Evolutionary conservation across 495 filamentous ascomycete species (phyloP), one percentile per base, ranked within the genome.

Genomic region (Zalerion maritima): DNA sequence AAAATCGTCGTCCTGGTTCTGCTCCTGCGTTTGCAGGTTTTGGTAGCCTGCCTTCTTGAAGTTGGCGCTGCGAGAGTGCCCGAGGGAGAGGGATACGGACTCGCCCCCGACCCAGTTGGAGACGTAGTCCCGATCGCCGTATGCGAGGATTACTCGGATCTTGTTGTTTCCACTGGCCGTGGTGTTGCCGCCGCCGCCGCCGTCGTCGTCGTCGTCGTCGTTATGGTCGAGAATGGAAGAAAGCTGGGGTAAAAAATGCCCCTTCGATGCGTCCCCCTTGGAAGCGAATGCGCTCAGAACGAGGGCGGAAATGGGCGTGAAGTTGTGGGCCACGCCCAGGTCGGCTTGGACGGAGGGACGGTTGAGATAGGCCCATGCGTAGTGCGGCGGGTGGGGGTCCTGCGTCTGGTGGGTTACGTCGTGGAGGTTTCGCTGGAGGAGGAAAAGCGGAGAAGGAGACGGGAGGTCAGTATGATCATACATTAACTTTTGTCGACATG

Each of bases 81-180:
- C 64, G 20, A 78, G 35, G 6, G 62, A 62, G 2, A 77, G 50
- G 23, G 62, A 67, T 30, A 75, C 59, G 8, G 69, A 62, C 48
- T 73, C 54, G 19, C 73, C 73, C 15, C 73, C 74, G 16, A 72
- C 49, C 64, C 69, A 76, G 42, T 76, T 74, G 40, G 71, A 78
- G 3, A 70, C 63, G 41, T 67, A 77, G 41, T 78, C 73, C 2
- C 64, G 42, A 32, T 64, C 58, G 12, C 58, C 78, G 36, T 78
- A 79, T 28, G 78, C 63, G 21, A 81, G 54, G 7, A 72, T 66
- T 4, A 83, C 75, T 34, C 75, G 72, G 40, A 81, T 64, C 15
- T 64, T 65, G 12, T 47, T 36, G 11, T 14, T n/a, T n/a, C n/a
- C n/a, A n/a, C n/a, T n/a, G n/a, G n/a, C n/a, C n/a, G n/a, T n/a